A percentile compares a stretch with the other conserved stretches of the same genome.
Evolutionary conservation across 441 rosid species (phyloP).

Genomic region (Populus hybrid): DNA sequence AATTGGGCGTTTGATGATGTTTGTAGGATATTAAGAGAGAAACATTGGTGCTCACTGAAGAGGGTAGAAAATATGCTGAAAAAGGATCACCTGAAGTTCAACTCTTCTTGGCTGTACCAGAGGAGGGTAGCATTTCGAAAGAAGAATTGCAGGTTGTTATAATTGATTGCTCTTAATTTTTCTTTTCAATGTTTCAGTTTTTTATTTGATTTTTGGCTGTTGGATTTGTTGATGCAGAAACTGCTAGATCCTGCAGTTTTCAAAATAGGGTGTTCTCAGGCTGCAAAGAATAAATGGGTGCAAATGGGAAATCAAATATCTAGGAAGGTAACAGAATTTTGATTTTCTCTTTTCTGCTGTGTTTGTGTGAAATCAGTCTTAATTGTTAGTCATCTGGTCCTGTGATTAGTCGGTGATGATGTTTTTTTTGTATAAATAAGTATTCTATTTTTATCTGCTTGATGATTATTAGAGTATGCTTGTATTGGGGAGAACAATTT

Average conservation of each 20-base stretch:
- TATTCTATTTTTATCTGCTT: too few relatives aligned
- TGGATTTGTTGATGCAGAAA: slow-evolving; percentile 47
- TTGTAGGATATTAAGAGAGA: slow-evolving; percentile 66
- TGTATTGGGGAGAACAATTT: not conserved
- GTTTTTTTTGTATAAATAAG: too few relatives aligned
- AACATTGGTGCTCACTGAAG: slow-evolving; percentile 74
- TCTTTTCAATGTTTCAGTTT: not conserved
- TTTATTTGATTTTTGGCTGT: not conserved
- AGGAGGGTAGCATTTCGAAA: slow-evolving; percentile 64
- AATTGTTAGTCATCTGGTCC: too few relatives aligned
- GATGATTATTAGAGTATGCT: not conserved
- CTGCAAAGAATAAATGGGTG: slow-evolving; percentile 86
- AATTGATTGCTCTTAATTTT: not conserved
- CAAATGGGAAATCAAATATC: slow-evolving; percentile 31
- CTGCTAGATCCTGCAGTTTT: slow-evolving; percentile 57
- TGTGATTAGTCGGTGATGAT: not conserved
- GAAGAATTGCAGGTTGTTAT: slow-evolving; percentile 64
- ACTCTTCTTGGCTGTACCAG: slow-evolving; percentile 71
- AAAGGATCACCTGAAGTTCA: slow-evolving; percentile 83
- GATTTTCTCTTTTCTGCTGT: not conserved
- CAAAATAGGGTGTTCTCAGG: slow-evolving; percentile 75
- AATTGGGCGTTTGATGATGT: not conserved
- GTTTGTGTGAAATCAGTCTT: too few relatives aligned
- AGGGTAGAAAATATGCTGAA: slow-evolving; percentile 65
- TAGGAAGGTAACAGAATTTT: slow-evolving; percentile 53